Conservation (phyloP, 345 rosid genomes). For the Dovyalis caffra region DNA sequence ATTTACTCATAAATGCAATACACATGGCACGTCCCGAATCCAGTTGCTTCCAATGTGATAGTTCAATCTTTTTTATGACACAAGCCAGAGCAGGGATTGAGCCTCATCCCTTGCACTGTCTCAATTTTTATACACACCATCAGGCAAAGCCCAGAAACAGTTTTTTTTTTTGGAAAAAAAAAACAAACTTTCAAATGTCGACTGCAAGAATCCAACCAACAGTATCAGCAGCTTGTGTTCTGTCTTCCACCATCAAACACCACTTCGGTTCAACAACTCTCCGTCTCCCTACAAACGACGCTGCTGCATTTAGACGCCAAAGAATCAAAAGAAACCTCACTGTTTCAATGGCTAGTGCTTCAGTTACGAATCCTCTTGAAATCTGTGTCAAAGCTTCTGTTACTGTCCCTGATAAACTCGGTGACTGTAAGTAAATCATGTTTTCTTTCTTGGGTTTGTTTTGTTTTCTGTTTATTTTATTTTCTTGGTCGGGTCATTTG, state of each 20-base stretch:
- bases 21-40: no score
- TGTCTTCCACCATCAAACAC: slow-evolving; percentile 46
- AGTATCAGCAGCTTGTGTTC: slow-evolving; percentile 29
- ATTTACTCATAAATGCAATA: no score
- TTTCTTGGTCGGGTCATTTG: background rate
- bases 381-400: slow-evolving; percentile 85
- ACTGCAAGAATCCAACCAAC: slow-evolving; percentile 45
- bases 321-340: slow-evolving; percentile 26
- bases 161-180: no score
- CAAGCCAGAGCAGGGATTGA: no score
- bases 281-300: slow-evolving; percentile 21
- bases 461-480: no score
- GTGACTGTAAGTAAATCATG: slow-evolving; percentile 65
- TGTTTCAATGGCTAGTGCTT: slow-evolving; percentile 44
- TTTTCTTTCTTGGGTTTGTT: no score
- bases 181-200: slow-evolving; percentile 46
- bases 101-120: no score
- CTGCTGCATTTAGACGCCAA: slow-evolving; percentile 18
- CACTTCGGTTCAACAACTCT: slow-evolving; percentile 26
- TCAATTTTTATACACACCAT: no score
- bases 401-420: slow-evolving; percentile 68
- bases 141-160: no score
- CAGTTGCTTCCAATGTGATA: no score
- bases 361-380: slow-evolving; percentile 45
- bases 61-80: no score